These are phyloP conservation scores for Periconia sp. DNA, from an alignment of 2,329 filamentous ascomycete species.

Conservation along the genomic window DNA sequence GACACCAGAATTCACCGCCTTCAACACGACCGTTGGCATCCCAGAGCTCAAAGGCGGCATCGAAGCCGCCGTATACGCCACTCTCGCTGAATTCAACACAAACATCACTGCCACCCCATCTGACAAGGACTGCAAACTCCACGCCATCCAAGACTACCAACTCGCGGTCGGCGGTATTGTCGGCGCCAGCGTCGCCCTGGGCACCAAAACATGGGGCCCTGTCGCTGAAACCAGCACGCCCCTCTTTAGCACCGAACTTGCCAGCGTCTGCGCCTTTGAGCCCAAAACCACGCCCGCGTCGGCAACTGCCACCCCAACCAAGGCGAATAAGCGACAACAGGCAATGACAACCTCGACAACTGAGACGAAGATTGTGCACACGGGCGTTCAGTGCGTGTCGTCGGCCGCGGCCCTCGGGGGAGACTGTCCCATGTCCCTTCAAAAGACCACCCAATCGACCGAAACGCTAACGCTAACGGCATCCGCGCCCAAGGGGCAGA, in stretches of 20 bases:
- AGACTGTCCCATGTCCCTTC: slow-evolving; percentile 56
- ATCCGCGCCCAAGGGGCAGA: slow-evolving; percentile 29
- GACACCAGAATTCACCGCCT: background rate
- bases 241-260: slow-evolving; percentile 57
- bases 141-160: slow-evolving; percentile 52
- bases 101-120: slow-evolving; percentile 50
- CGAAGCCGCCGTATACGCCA: slow-evolving; percentile 52
- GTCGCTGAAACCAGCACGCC: slow-evolving; percentile 50
- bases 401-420: slow-evolving; percentile 40
- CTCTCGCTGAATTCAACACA: slow-evolving; percentile 58
- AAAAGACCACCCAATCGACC: slow-evolving; percentile 46
- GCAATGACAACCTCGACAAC: slow-evolving; percentile 46
- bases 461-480: slow-evolving; percentile 46
- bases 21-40: slow-evolving; percentile 3
- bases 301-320: slow-evolving; percentile 18
- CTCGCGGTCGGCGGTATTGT: slow-evolving; percentile 58
- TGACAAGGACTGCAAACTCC: slow-evolving; percentile 47
- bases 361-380: slow-evolving; percentile 46
- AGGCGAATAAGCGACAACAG: background rate
- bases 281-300: slow-evolving; percentile 11
- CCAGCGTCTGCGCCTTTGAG: slow-evolving; percentile 45
- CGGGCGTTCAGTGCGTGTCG: slow-evolving; percentile 49
- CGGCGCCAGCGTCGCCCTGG: slow-evolving; percentile 54
- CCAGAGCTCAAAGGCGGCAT: slow-evolving; percentile 48
- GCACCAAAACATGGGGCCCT: slow-evolving; percentile 54